phyloP scores from a whole-genome alignment of 139 green algal species.

The Nannochloris sp. region DNA sequence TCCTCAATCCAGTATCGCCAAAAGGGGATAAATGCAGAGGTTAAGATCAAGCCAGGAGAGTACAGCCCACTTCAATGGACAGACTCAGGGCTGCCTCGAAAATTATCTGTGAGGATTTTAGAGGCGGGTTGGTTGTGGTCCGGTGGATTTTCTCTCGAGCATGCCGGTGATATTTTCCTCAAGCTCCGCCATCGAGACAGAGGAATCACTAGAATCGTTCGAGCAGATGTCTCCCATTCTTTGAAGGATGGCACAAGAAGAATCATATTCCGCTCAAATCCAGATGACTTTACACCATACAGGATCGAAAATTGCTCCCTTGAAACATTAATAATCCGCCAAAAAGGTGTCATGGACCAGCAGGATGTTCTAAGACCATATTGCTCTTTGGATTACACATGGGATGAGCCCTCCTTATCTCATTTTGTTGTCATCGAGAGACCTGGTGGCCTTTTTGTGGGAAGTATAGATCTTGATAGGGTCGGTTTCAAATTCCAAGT shows the following conservation, averaged over 20 bases:
- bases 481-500: slow-evolving; percentile 11
- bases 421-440: slow-evolving; percentile 59
- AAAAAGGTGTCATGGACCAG: slow-evolving; percentile 39
- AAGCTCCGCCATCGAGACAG: slow-evolving; percentile 47
- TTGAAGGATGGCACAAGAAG: slow-evolving; percentile 15
- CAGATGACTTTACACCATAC: slow-evolving; percentile 52
- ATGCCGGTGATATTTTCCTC: slow-evolving; percentile 56
- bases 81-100: slow-evolving; percentile 32
- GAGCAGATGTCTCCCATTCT: slow-evolving; percentile 41
- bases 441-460: slow-evolving; percentile 40
- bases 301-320: slow-evolving; percentile 79
- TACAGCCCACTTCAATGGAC: slow-evolving; percentile 52
- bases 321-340: slow-evolving; percentile 53
- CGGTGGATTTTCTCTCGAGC: slow-evolving; percentile 54
- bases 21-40: slow-evolving; percentile 28
- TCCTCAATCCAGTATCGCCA: slow-evolving; percentile 53
- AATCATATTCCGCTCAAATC: slow-evolving; percentile 39
- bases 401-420: slow-evolving; percentile 64
- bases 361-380: slow-evolving; percentile 76
- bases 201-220: slow-evolving; percentile 57
- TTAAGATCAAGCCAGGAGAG: slow-evolving; percentile 29
- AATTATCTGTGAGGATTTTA: slow-evolving; percentile 55
- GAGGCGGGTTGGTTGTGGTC: slow-evolving; percentile 77
- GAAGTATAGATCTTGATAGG: slow-evolving; percentile 50
- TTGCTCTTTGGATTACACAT: slow-evolving; percentile 66